Base-by-base conservation (phyloP, 2,329 filamentous ascomycete species). In the Xylariales sp. region DNA sequence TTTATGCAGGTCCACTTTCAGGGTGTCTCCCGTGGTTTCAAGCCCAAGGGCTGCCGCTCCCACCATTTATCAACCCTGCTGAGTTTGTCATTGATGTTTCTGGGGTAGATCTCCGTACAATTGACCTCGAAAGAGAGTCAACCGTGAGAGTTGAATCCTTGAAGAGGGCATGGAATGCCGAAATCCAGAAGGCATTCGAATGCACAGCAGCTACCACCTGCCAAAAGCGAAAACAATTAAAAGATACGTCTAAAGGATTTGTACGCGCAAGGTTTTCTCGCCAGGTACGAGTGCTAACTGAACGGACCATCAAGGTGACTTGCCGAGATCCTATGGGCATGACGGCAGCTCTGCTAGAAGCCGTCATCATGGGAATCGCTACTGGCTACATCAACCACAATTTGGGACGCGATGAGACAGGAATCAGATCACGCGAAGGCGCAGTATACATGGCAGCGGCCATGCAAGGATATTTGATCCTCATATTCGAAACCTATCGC, bases 301-400 rank as follows among this genome's bases (percentile, higher is more conserved):
- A 76, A 18, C 72, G 85, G 11, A 86, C 83, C 0, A 74, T 87
- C 51, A 79, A 80, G 34, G 81, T 83, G 2, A 89, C 85, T 0
- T 77, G 83, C 40, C 73, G 85, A n/a, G 85, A 91, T 50, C 84
- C 85, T 0, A 77, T 89, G 62, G 85, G 85, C 4, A 81, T 89
- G 69, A 67, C 77, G 12, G 83, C 83, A 1, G 82, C 81, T 39
- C 64, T 89, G 3, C 53, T 85, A 3, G 83, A 89, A 55, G 82
- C 84, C 1, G 64, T 85, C 6, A 63, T 74, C 1, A 88, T 90
- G 81, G 80, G 77, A 1, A 62, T 88, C 3, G 76, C 88, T 18
- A 79, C 75, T 3, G 85, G 85, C 0, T 88, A 85, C 67, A 78
- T 88, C 21, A 90, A 88, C 53, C 76, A 77, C 47, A 61, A 78